These are phyloP conservation scores for Simplicillium aogashimaense DNA, from an alignment of 2,329 filamentous ascomycete species.

Conservation along the genomic window DNA sequence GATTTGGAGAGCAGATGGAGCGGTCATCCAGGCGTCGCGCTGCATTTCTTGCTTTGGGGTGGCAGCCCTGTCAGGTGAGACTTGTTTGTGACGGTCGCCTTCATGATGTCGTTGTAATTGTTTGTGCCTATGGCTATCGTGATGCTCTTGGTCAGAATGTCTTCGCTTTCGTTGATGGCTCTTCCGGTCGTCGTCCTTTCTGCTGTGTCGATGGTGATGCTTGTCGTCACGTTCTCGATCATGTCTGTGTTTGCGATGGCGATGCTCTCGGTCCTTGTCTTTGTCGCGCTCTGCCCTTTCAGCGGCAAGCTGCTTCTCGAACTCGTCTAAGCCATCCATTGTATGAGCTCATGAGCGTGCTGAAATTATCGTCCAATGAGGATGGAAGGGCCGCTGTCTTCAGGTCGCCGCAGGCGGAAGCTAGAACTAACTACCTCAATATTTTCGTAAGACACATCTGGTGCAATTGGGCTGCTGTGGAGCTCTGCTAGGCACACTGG, in stretches of 20 bases:
- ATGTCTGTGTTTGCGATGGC: conserved; percentile 25
- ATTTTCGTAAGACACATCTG: too few relatives aligned
- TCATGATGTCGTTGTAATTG: conserved; percentile 37
- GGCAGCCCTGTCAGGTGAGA: conserved; percentile 16
- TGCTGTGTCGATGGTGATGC: conserved; percentile 2
- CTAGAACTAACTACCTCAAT: neutral
- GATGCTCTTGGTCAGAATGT: conserved; percentile 29
- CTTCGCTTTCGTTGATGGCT: conserved; percentile 19
- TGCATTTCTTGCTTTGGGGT: conserved; percentile 40
- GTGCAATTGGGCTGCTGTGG: too few relatives aligned
- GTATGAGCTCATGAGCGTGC: neutral
- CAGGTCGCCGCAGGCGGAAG: too few relatives aligned
- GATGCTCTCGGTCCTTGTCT: conserved; percentile 23
- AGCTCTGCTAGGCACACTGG: too few relatives aligned
- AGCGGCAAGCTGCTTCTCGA: conserved; percentile 65
- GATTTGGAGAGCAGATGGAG: conserved; percentile 69
- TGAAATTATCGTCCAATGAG: neutral
- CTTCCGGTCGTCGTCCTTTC: conserved; percentile 13
- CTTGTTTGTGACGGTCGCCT: conserved; percentile 29
- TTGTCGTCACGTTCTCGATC: conserved; percentile 6
- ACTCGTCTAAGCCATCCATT: conserved; percentile 56
- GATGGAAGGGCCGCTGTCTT: neutral
- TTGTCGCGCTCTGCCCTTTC: conserved; percentile 46
- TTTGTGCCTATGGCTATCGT: conserved; percentile 53
- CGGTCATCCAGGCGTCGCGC: conserved; percentile 92